Evolutionary conservation across 352 stramenopile genomes (phyloP), one percentile per base, ranked within the genome.

Genomic region (Globisporangium recalcitrans): DNA sequence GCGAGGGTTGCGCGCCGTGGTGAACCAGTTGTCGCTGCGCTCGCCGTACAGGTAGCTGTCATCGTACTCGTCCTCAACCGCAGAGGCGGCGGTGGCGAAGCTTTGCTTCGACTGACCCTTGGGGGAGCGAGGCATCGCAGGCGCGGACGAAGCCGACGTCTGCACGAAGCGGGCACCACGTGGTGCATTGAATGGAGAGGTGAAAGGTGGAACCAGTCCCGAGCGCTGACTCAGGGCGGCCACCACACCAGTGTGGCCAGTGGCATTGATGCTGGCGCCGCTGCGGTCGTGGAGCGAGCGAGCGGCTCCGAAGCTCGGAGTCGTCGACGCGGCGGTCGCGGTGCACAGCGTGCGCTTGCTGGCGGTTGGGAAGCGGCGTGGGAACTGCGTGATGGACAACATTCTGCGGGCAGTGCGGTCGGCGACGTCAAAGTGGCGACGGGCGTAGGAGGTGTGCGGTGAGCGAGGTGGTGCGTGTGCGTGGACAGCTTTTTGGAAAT

Each of bases 351-450:
- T 68, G 69, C 82, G 75, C 71, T 90, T 91, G 68, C 70, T 85
- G 58, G 77, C 73, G 34, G 85, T 91, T 2, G 80, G 71, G 73
- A 93, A 91, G 65, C 85, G 85, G 24, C 85, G 85, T 24, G 85
- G 82, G 63, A 91, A 91, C 60, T 82, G 80, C 16, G 85, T 93
- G 73, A 93, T 91, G 59, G 72, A 74, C 68, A 93, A 68, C 85
- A 93, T 93, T 46, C 46, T 51, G 26, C 13, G 13, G 13, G 58
- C 16, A 14, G 6, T 29, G 6, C 11, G 19, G 49, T 59, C 4
- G 54, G 32, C 40, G 38, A n/a, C 54, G 55, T 61, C n/a, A 36
- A 48, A 53, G 26, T 34, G 38, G 55, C 19, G 40, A 22, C 22
- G 55, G 4, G 22, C 0, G 10, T 61, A 26, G 16, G 16, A n/a